phyloP scores from a whole-genome alignment of 2,329 filamentous ascomycete species.

The Xylaria sp. region DNA sequence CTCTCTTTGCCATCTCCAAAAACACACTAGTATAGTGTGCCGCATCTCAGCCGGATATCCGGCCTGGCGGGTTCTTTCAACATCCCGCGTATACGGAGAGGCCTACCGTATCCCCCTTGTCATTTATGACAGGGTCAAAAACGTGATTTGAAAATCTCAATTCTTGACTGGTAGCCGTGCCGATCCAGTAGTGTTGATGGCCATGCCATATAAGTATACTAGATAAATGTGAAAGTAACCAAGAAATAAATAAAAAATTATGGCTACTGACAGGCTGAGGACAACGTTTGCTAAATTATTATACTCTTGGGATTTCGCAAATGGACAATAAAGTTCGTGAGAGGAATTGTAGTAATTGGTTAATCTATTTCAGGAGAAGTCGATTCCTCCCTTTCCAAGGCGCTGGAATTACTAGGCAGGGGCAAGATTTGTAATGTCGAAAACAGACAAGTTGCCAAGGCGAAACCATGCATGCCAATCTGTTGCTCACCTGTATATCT shows the following conservation, averaged over 20 bases:
- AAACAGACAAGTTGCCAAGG: slow-evolving; percentile 2
- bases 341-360: neutral
- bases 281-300: neutral
- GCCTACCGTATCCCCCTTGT: slow-evolving; percentile 12
- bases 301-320: neutral
- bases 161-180: neutral
- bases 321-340: neutral
- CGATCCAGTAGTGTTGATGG: no score
- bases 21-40: neutral
- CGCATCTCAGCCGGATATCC: slow-evolving; percentile 34
- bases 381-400: slow-evolving; percentile 10
- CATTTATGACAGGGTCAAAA: slow-evolving; percentile 16
- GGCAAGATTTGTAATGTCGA: slow-evolving; percentile 16
- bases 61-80: slow-evolving; percentile 27
- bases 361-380: slow-evolving; percentile 21
- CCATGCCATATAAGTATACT: no score
- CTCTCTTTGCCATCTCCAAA: neutral
- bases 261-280: neutral
- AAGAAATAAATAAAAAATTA: neutral
- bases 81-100: no score
- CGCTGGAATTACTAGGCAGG: slow-evolving; percentile 4
- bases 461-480: slow-evolving; percentile 10
- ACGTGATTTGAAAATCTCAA: slow-evolving; percentile 7
- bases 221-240: no score
- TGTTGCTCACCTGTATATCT: neutral